These are phyloP conservation scores for Alnus rubra DNA, from an alignment of 306 rosid species.

Conservation along the genomic window DNA sequence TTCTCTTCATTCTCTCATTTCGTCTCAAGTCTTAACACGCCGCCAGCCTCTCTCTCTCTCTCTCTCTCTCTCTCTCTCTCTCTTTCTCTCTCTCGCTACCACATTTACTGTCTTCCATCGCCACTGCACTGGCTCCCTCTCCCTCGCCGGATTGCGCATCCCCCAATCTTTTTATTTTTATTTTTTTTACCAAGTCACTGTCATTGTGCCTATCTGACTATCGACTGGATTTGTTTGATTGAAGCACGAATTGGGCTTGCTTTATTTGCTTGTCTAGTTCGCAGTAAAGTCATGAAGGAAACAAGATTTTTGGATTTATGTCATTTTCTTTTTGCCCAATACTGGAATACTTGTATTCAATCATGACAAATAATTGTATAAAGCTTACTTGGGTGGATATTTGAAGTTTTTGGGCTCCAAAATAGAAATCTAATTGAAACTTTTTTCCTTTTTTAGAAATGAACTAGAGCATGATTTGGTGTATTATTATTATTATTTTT, in stretches of 20 bases:
- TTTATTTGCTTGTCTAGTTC: conserved; percentile 8
- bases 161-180: too few relatives aligned
- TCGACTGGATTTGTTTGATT: background rate
- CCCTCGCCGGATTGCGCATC: too few relatives aligned
- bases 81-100: too few relatives aligned
- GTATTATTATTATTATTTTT: background rate
- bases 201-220: background rate
- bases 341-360: background rate
- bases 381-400: background rate
- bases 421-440: background rate
- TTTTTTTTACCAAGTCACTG: too few relatives aligned
- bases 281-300: background rate
- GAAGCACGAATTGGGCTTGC: background rate
- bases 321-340: background rate
- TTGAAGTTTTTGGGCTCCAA: background rate
- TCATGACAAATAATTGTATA: background rate
- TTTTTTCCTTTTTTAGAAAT: background rate
- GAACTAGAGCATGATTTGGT: background rate
- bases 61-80: too few relatives aligned
- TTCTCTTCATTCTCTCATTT: too few relatives aligned
- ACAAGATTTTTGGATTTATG: background rate
- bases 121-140: too few relatives aligned
- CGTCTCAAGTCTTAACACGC: too few relatives aligned
- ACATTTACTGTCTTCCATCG: too few relatives aligned
- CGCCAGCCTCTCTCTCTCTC: too few relatives aligned